Conservation (phyloP, 805 yeast species). For the Saturnispora sekii region DNA sequence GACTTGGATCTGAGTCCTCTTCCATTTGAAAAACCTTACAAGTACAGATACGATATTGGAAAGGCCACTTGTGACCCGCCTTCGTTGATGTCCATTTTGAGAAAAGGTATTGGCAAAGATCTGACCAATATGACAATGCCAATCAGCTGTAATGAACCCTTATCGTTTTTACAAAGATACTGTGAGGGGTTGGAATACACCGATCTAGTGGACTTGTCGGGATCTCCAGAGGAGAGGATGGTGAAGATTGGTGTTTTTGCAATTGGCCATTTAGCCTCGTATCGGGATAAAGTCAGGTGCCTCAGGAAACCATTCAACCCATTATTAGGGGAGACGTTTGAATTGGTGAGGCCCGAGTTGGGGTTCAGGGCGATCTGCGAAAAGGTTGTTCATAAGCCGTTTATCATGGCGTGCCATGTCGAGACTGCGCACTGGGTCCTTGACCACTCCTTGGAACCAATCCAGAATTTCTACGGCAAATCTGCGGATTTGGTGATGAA, state of each 20-base stretch:
- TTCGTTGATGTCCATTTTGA: slow-evolving; percentile 62
- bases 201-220: slow-evolving; percentile 42
- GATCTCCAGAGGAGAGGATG: slow-evolving; percentile 39
- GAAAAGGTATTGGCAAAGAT: slow-evolving; percentile 92
- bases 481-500: slow-evolving; percentile 71
- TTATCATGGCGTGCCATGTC: slow-evolving; percentile 63
- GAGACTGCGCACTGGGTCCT: slow-evolving; percentile 64
- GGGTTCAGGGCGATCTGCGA: slow-evolving; percentile 72
- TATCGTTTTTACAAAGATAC: slow-evolving; percentile 69
- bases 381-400: slow-evolving; percentile 81
- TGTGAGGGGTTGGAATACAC: slow-evolving; percentile 77
- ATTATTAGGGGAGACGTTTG: slow-evolving; percentile 86
- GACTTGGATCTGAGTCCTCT: slow-evolving; percentile 53
- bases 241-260: slow-evolving; percentile 77
- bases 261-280: slow-evolving; percentile 57
- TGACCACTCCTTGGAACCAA: slow-evolving; percentile 58
- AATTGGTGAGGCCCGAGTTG: slow-evolving; percentile 74
- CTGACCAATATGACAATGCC: slow-evolving; percentile 84
- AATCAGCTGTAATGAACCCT: slow-evolving; percentile 86
- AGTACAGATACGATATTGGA: slow-evolving; percentile 50
- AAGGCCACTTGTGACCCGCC: slow-evolving; percentile 67
- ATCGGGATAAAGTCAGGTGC: slow-evolving; percentile 66
- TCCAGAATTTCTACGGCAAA: slow-evolving; percentile 93
- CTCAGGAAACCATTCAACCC: slow-evolving; percentile 92
- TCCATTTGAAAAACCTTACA: slow-evolving; percentile 35